Conservation (phyloP, 192 early-diverging fungal species). For the Umbelopsis sp. region DNA sequence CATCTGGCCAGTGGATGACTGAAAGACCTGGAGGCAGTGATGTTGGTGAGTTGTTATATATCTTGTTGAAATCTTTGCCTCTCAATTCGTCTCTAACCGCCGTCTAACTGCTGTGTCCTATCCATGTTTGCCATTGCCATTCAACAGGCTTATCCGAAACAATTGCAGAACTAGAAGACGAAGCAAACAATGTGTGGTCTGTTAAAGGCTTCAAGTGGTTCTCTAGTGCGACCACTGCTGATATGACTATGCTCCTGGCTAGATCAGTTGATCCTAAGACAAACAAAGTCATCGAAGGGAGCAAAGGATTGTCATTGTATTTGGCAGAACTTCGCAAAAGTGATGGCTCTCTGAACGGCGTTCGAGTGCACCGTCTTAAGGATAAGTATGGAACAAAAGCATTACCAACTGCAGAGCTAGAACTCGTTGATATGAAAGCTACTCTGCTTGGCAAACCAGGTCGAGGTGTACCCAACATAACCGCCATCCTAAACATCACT, state of each 20-base stretch:
- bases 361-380: slow-evolving; percentile 70
- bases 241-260: slow-evolving; percentile 70
- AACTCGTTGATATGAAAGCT: slow-evolving; percentile 58
- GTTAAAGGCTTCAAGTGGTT: slow-evolving; percentile 78
- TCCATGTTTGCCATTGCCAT: not conserved
- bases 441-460: slow-evolving; percentile 49
- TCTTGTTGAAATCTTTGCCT: not conserved
- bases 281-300: slow-evolving; percentile 39
- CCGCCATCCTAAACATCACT: slow-evolving; percentile 72
- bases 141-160: slow-evolving; percentile 61
- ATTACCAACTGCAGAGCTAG: slow-evolving; percentile 74
- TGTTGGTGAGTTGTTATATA: slow-evolving; percentile 43
- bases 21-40: slow-evolving; percentile 73
- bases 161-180: slow-evolving; percentile 50
- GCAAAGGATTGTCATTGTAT: slow-evolving; percentile 65
- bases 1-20: slow-evolving; percentile 80
- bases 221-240: slow-evolving; percentile 69
- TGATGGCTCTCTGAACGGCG: slow-evolving; percentile 59
- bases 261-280: slow-evolving; percentile 53
- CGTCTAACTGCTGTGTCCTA: not conserved
- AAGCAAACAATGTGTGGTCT: slow-evolving; percentile 37
- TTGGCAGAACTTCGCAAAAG: slow-evolving; percentile 57
- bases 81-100: too few species aligned
- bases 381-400: slow-evolving; percentile 73
- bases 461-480: slow-evolving; percentile 64